Percentiles rank a stretch among this genome's conserved stretches.
These are phyloP conservation scores for Fusarium sp. DNA, from an alignment of 2,329 filamentous ascomycete genomes.

Conservation along the genomic window DNA sequence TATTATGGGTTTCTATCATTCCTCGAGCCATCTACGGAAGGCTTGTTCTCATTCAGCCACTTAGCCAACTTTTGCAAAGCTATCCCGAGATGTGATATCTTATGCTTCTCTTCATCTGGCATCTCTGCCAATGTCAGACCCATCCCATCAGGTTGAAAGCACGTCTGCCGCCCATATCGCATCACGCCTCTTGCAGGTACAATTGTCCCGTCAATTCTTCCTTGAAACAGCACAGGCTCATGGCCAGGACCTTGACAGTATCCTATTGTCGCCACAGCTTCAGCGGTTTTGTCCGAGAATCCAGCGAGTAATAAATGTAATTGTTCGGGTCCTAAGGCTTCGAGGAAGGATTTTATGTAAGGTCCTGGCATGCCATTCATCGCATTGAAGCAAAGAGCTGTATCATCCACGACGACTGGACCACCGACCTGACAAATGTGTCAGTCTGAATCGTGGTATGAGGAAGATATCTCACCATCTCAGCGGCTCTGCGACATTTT, in stretches of 20 bases:
- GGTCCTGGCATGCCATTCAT: neutral
- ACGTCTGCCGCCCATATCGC: neutral
- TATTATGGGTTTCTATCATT: accelerated
- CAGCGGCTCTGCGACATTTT: neutral
- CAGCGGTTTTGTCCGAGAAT: neutral
- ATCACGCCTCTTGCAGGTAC: neutral
- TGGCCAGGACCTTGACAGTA: neutral
- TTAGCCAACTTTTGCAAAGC: neutral
- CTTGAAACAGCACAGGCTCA: neutral
- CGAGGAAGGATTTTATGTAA: neutral
- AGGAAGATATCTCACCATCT: neutral
- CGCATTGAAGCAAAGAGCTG: neutral
- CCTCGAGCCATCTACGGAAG: too few relatives aligned
- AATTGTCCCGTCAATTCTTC: neutral
- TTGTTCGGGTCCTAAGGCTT: neutral
- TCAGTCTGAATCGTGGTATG: accelerated
- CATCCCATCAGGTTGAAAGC: neutral
- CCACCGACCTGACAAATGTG: neutral
- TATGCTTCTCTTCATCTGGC: neutral
- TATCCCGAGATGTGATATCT: neutral
- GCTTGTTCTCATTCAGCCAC: neutral
- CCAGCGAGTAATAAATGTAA: neutral
- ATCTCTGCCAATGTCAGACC: neutral
- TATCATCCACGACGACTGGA: neutral
- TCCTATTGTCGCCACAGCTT: neutral